phyloP scores from a whole-genome alignment of 192 early-diverging fungal genomes.

The Umbelopsis sp. region DNA sequence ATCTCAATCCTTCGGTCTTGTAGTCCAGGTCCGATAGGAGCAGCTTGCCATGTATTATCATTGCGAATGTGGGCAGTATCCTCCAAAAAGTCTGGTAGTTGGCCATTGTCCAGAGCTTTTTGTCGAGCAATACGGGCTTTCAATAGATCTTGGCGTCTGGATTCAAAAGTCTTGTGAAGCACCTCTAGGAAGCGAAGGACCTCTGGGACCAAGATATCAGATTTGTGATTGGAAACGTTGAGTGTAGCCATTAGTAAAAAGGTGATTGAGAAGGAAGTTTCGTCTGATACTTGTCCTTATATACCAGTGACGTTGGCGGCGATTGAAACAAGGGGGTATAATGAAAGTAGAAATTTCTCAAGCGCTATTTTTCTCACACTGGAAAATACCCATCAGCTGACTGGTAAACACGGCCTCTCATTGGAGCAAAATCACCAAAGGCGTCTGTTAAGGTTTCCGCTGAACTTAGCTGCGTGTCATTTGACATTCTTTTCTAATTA shows the following conservation, averaged over 20 bases:
- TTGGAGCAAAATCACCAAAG: too few relatives aligned
- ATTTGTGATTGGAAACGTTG: background rate
- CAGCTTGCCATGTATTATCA: conserved; percentile 87
- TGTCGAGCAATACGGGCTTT: background rate
- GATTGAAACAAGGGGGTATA: too few relatives aligned
- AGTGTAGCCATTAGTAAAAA: background rate
- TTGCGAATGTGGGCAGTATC: conserved; percentile 91
- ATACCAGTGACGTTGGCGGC: too few relatives aligned
- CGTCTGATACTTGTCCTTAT: too few relatives aligned
- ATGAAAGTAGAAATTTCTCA: too few relatives aligned
- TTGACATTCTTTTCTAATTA: too few relatives aligned
- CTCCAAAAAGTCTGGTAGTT: conserved; percentile 87
- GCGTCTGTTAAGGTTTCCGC: too few relatives aligned
- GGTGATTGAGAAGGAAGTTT: background rate
- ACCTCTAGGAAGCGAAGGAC: background rate
- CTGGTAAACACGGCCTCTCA: too few relatives aligned
- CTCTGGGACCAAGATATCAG: background rate
- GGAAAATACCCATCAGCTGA: too few relatives aligned
- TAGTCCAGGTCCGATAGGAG: conserved; percentile 86
- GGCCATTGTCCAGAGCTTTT: conserved; percentile 67
- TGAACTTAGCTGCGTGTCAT: too few relatives aligned
- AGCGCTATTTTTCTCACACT: too few relatives aligned
- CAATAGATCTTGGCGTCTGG: background rate
- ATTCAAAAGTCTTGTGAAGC: background rate
- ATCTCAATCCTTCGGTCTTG: conserved; percentile 95